Evolutionary conservation across 352 stramenopile species (phyloP).

Genomic region (Pythium aristosporum): DNA sequence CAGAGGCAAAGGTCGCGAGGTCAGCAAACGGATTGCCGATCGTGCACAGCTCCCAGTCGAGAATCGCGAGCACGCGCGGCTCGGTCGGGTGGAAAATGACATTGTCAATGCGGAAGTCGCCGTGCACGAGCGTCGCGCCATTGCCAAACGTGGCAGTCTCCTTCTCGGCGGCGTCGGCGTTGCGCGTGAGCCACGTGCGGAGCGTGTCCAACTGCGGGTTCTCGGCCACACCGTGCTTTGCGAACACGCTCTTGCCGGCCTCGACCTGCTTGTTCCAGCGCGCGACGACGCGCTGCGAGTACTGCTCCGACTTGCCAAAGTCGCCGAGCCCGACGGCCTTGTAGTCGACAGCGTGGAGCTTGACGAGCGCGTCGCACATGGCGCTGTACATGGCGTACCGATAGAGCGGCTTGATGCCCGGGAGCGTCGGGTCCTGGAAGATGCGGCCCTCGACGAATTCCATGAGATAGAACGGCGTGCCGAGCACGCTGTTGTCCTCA

Average conservation of each 20-base stretch:
- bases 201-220: conserved; percentile 53
- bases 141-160: conserved; percentile 32
- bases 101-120: conserved; percentile 89
- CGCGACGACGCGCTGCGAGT: conserved; percentile 68
- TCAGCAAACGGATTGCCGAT: conserved; percentile 84
- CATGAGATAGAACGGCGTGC: conserved; percentile 84
- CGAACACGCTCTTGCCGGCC: conserved; percentile 44
- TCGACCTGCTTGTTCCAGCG: conserved; percentile 76
- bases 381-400: conserved; percentile 83
- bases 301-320: conserved; percentile 68
- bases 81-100: conserved; percentile 85
- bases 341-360: conserved; percentile 68
- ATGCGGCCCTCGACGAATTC: conserved; percentile 74
- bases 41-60: conserved; percentile 89
- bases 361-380: conserved; percentile 59
- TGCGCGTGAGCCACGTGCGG: conserved; percentile 50
- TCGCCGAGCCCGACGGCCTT: conserved; percentile 46
- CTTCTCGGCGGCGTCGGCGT: conserved; percentile 46
- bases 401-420: conserved; percentile 62
- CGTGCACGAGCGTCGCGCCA: conserved; percentile 64
- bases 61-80: conserved; percentile 73
- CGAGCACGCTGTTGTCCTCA: conserved; percentile 55
- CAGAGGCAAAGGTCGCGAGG: conserved; percentile 63
- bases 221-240: conserved; percentile 48
- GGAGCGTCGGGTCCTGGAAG: conserved; percentile 70